Conservation (phyloP, 148 eudicot species). For the Rheum nobile region DNA sequence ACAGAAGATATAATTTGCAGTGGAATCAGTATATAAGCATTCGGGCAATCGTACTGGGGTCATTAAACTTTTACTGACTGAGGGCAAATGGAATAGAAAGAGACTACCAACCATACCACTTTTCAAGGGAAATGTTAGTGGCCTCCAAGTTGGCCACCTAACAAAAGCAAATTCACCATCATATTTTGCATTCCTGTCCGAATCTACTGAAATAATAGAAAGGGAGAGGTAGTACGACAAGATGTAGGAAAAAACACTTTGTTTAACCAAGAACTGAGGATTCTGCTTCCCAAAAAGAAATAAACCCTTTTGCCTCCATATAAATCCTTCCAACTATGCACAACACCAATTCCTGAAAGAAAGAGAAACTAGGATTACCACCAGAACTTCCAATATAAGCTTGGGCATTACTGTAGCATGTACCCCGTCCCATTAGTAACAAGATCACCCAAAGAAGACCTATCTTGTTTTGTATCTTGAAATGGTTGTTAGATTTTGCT, state of each 20-base stretch:
- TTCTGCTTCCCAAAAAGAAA: background rate
- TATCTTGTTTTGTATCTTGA: background rate
- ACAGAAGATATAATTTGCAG: background rate
- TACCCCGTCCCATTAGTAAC: background rate
- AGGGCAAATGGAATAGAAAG: background rate
- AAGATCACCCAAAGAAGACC: background rate
- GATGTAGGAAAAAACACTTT: background rate
- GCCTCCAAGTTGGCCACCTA: background rate
- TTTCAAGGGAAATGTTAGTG: background rate
- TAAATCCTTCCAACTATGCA: background rate
- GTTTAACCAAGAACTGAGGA: background rate
- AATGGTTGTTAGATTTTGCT: background rate
- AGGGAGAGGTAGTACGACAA: constrained; percentile 1
- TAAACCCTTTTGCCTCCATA: background rate
- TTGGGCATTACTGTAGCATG: background rate
- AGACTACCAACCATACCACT: background rate
- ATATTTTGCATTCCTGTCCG: background rate
- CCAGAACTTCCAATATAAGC: background rate
- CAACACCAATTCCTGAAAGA: background rate
- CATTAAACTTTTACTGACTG: background rate
- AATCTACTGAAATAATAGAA: background rate
- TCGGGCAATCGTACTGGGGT: background rate
- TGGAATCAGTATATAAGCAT: background rate
- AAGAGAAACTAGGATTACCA: background rate
- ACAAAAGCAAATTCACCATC: background rate